Base-by-base conservation (phyloP, 495 filamentous ascomycete species). In the Hypoxylon lienhwacheense region DNA sequence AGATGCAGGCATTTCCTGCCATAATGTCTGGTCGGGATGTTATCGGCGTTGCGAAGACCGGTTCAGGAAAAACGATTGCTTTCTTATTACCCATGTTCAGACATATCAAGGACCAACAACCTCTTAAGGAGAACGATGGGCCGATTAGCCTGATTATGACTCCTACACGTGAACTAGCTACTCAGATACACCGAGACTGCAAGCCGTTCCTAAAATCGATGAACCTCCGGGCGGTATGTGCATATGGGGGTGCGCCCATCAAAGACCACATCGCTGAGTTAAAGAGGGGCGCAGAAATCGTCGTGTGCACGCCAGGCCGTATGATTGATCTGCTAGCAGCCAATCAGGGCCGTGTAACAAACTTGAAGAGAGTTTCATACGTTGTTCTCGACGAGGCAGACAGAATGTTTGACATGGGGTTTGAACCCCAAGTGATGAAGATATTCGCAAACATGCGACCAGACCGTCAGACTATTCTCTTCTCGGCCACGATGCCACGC, bases 391-490 rank as follows among this genome's bases (percentile, higher is more conserved):
- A 99, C 63, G 95, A 99, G 69, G 95, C 95, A 14, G 95, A 99
- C 63, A 85, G 95, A 34, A 99, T 99, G 95, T 97, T 97, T 61
- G 95, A 99, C 67, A 97, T 99, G 95, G 95, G 95, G 4, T 97
- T 99, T 54, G 92, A 96, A 69, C 92, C 92, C 1, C 95, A 97
- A 63, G 90, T 99, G 36, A 93, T 92, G 87, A 97, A 95, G 69
- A 91, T 99, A 47, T 81, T 97, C 61, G 81, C 79, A 53, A 96
- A 93, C 63, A 86, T 95, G 53, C 85, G 95, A 33, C 91, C 93
- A 0, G 85, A 97, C 63, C 84, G 88, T 11, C 95, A 99, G 67
- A 96, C 90, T 0, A 89, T 97, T 14, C 75, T 97, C 14, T 97
- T 97, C 69, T 97, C 93, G 0, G 95, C 95, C 7, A 99, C 95